Percentiles rank a stretch among this genome's conserved stretches.
phyloP scores from a whole-genome alignment of 352 stramenopile species.

The Phytophthora sansomeana region DNA sequence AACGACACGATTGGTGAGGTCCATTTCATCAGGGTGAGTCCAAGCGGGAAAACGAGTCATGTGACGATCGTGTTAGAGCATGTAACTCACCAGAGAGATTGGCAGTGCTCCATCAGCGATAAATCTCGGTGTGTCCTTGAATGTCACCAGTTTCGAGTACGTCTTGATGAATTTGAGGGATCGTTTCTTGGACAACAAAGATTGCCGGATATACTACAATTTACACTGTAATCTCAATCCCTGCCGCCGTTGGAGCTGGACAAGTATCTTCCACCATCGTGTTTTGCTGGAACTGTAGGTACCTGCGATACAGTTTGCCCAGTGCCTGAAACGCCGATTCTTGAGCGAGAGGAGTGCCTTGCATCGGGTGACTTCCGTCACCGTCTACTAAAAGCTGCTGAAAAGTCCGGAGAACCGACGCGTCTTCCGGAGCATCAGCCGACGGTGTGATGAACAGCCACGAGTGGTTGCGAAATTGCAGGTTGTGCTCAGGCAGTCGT shows the following conservation, averaged over 20 bases:
- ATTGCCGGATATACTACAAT: too few relatives aligned
- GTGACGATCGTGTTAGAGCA: too few relatives aligned
- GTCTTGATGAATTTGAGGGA: too few relatives aligned
- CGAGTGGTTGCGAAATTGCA: conserved; percentile 33
- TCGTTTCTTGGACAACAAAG: too few relatives aligned
- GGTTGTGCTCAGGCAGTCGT: conserved; percentile 22
- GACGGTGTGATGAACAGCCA: conserved; percentile 35
- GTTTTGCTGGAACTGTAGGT: conserved; percentile 20
- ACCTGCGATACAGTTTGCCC: conserved; percentile 22
- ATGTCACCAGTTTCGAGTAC: too few relatives aligned
- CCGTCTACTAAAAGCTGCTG: conserved; percentile 26
- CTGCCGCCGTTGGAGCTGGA: too few relatives aligned
- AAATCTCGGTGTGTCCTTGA: too few relatives aligned
- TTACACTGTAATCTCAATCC: too few relatives aligned
- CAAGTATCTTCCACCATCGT: conserved; percentile 24
- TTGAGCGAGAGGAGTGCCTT: not conserved
- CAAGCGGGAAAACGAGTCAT: too few relatives aligned
- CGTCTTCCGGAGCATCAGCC: conserved; percentile 6
- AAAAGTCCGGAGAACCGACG: conserved; percentile 26
- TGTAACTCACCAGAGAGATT: too few relatives aligned
- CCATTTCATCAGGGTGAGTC: not conserved
- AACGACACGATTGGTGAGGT: conserved; percentile 21
- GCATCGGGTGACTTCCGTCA: not conserved
- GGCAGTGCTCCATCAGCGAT: too few relatives aligned
- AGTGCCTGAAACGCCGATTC: conserved; percentile 23